Percentiles rank a stretch among this genome's conserved stretches.
Conservation (phyloP, 2,329 filamentous ascomycete genomes). For the Colletotrichum simmondsii region DNA sequence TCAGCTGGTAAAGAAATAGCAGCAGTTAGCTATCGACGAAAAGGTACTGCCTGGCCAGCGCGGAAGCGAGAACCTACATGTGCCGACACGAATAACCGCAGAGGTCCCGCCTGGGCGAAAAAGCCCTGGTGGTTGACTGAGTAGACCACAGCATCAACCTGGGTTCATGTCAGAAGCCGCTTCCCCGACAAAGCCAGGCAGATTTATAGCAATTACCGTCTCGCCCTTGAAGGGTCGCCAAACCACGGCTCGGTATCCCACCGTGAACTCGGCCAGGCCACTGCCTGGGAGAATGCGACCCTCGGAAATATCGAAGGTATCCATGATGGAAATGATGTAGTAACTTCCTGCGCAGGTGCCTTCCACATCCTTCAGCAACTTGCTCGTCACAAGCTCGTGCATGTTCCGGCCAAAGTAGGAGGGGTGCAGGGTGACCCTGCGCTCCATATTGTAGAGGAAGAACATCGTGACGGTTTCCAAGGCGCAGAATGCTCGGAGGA, state of each 20-base stretch:
- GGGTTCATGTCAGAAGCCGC: conserved; percentile 40
- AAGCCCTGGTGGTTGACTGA: conserved; percentile 94
- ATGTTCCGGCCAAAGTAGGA: conserved; percentile 97
- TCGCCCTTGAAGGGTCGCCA: conserved; percentile 99
- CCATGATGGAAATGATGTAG: conserved; percentile 98
- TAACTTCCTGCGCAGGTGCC: conserved; percentile 95
- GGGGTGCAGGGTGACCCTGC: conserved; percentile 92
- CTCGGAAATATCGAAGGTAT: conserved; percentile 93
- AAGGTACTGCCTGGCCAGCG: conserved; percentile 28
- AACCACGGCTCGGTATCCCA: conserved; percentile 94
- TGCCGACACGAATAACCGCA: conserved; percentile 83
- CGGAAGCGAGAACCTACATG: conserved; percentile 69
- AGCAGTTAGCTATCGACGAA: conserved; percentile 39
- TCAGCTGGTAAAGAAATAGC: conserved; percentile 69
- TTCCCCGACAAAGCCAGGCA: conserved; percentile 34
- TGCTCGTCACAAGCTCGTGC: conserved; percentile 88
- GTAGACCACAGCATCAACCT: conserved; percentile 94
- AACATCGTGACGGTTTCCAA: conserved; percentile 74
- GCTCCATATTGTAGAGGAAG: conserved; percentile 97
- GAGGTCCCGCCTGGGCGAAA: conserved; percentile 84
- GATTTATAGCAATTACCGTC: conserved; percentile 73
- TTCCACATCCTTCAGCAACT: conserved; percentile 92
- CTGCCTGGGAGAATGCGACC: conserved; percentile 92
- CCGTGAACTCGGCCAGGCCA: conserved; percentile 92
- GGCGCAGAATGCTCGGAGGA: background rate